Conservation (phyloP, 768 basidiomycete genomes). For the Strobilomyces dryophilus region DNA sequence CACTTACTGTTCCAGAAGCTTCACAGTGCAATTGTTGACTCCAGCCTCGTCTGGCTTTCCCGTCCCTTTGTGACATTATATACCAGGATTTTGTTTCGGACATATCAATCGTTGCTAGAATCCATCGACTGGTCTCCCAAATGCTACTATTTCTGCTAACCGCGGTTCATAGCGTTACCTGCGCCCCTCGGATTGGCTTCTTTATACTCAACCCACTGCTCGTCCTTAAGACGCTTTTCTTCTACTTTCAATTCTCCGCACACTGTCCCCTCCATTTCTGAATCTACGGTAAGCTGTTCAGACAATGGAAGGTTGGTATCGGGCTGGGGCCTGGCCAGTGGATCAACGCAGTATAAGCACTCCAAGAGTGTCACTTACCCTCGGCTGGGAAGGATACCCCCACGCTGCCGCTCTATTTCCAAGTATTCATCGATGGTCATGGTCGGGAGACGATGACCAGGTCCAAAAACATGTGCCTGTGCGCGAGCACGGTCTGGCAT, state of each 20-base stretch:
- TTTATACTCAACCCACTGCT: slow-evolving; percentile 87
- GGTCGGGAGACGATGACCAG: slow-evolving; percentile 81
- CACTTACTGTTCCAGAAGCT: slow-evolving; percentile 76
- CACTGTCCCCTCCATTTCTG: slow-evolving; percentile 79
- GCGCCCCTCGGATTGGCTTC: slow-evolving; percentile 84
- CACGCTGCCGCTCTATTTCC: slow-evolving; percentile 75
- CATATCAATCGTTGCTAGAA: slow-evolving; percentile 16
- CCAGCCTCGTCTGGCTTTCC: not conserved
- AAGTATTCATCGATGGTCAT: slow-evolving; percentile 97
- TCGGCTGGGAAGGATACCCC: slow-evolving; percentile 84
- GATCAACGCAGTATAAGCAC: slow-evolving; percentile 2
- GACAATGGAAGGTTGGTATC: slow-evolving; percentile 64
- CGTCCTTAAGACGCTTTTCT: slow-evolving; percentile 77
- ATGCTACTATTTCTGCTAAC: slow-evolving; percentile 29
- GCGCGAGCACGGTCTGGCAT: slow-evolving; percentile 65
- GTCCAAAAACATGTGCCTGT: slow-evolving; percentile 78
- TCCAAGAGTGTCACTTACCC: slow-evolving; percentile 51
- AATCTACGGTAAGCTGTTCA: slow-evolving; percentile 72
- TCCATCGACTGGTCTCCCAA: slow-evolving; percentile 3
- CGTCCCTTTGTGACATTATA: slow-evolving; percentile 17
- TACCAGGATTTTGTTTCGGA: slow-evolving; percentile 27
- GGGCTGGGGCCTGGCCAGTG: slow-evolving; percentile 53
- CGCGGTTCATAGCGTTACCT: slow-evolving; percentile 97
- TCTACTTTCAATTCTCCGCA: slow-evolving; percentile 68
- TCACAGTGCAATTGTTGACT: slow-evolving; percentile 78